A percentile compares a stretch with the other conserved stretches of the same genome.
Evolutionary conservation across 2,329 filamentous ascomycete species (phyloP).

Genomic region (Fusarium nelsonii): DNA sequence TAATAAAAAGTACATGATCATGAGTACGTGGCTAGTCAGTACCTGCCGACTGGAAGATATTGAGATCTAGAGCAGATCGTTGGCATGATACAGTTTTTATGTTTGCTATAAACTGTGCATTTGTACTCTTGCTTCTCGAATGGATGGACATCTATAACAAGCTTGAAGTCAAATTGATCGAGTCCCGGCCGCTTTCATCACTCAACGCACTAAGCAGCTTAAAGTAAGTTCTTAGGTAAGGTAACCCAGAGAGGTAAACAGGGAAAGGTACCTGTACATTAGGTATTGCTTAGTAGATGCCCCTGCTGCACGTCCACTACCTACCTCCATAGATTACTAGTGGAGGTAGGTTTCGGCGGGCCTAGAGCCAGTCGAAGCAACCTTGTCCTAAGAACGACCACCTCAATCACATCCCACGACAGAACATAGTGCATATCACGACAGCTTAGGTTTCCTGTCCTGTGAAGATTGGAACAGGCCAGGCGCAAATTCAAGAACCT

Average conservation of each 20-base stretch:
- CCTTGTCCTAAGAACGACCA: constrained; percentile 37
- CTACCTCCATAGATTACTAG: constrained; percentile 1
- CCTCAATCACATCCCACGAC: constrained; percentile 34
- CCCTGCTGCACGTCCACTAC: constrained; percentile 1
- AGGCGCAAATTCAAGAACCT: background rate
- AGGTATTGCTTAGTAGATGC: constrained; percentile 1
- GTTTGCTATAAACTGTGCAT: too few species aligned
- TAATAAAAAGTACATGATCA: background rate
- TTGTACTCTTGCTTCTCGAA: constrained; percentile 18
- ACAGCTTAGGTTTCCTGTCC: constrained; percentile 9
- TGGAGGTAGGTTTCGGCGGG: constrained; percentile 18
- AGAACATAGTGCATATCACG: constrained; percentile 18
- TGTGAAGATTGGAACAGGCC: background rate
- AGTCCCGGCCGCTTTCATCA: constrained; percentile 38
- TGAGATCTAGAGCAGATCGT: background rate
- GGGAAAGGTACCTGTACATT: constrained; percentile 6
- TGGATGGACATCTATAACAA: constrained; percentile 11
- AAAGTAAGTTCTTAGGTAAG: constrained; percentile 12
- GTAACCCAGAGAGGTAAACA: constrained; percentile 7
- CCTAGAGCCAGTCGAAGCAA: constrained; percentile 24
- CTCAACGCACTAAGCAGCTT: constrained; percentile 6
- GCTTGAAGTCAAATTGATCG: constrained; percentile 14
- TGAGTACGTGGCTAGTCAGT: background rate
- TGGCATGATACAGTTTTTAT: background rate
- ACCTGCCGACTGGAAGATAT: background rate